Percentiles rank a stretch among this genome's conserved stretches.
These are phyloP conservation scores for Arabidopsis thaliana DNA, from an alignment of 345 rosid species.

Conservation along the genomic window TAIR10.1 NC_003076.8:3938501-3939000, in stretches of 20 bases:
- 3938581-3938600: slow-evolving; percentile 8
- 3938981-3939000: slow-evolving; percentile 77
- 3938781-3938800: slow-evolving; percentile 39
- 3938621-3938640: slow-evolving; percentile 67
- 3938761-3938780: not conserved
- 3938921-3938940: slow-evolving; percentile 66
- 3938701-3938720: slow-evolving; percentile 69
- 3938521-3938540: slow-evolving; percentile 82
- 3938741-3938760: slow-evolving; percentile 65
- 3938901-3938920: slow-evolving; percentile 64
- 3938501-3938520: slow-evolving; percentile 80
- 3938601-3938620: slow-evolving; percentile 42
- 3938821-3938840: slow-evolving; percentile 10
- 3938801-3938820: slow-evolving; percentile 12
- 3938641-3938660: slow-evolving; percentile 75
- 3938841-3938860: not conserved
- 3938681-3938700: slow-evolving; percentile 65
- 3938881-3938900: slow-evolving; percentile 41
- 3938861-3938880: slow-evolving; percentile 2
- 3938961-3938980: slow-evolving; percentile 73
- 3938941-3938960: slow-evolving; percentile 70
- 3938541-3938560: slow-evolving; percentile 22
- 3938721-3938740: slow-evolving; percentile 66
- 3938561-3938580: not conserved
- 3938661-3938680: slow-evolving; percentile 66